Conservation (phyloP, 371 early-diverging fungal genomes). For the Mortierella sp. region DNA sequence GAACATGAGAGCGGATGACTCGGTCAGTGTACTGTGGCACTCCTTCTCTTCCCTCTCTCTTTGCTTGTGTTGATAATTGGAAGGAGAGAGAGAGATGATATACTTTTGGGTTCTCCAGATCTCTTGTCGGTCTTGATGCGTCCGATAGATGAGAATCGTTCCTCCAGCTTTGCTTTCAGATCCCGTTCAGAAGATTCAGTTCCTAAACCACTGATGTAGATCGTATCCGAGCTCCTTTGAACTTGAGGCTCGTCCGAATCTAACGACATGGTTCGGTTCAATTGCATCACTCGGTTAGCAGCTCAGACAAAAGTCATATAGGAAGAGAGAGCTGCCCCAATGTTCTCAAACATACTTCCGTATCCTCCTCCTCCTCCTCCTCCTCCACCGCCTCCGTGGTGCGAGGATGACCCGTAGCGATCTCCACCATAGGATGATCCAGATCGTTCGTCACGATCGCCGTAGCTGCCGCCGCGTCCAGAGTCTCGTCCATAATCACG, state of each 20-base stretch:
- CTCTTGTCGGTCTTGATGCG: slow-evolving; percentile 77
- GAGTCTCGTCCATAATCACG: slow-evolving; percentile 18
- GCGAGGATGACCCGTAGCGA: slow-evolving; percentile 39
- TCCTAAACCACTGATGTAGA: slow-evolving; percentile 72
- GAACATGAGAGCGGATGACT: not conserved
- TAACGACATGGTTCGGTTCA: no score
- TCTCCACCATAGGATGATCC: slow-evolving; percentile 35
- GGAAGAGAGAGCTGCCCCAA: not conserved
- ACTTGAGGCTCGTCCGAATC: slow-evolving; percentile 33
- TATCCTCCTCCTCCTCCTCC: slow-evolving; percentile 3
- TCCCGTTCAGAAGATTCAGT: slow-evolving; percentile 68
- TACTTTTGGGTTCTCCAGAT: slow-evolving; percentile 69
- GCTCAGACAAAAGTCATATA: no score
- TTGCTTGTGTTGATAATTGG: no score
- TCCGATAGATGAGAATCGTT: slow-evolving; percentile 76
- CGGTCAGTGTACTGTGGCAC: no score
- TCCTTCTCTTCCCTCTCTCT: no score
- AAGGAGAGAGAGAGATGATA: slow-evolving; percentile 1
- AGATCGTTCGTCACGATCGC: slow-evolving; percentile 30
- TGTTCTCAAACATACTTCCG: slow-evolving; percentile 12
- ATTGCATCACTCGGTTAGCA: no score
- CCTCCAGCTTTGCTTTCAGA: slow-evolving; percentile 57
- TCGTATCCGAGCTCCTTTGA: slow-evolving; percentile 69
- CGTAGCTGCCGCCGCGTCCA: slow-evolving; percentile 28
- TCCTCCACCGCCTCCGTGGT: slow-evolving; percentile 3